A percentile compares a stretch with the other conserved stretches of the same genome.
phyloP scores from a whole-genome alignment of 2,329 filamentous ascomycete genomes.

The Niveomyces coronatus region DNA sequence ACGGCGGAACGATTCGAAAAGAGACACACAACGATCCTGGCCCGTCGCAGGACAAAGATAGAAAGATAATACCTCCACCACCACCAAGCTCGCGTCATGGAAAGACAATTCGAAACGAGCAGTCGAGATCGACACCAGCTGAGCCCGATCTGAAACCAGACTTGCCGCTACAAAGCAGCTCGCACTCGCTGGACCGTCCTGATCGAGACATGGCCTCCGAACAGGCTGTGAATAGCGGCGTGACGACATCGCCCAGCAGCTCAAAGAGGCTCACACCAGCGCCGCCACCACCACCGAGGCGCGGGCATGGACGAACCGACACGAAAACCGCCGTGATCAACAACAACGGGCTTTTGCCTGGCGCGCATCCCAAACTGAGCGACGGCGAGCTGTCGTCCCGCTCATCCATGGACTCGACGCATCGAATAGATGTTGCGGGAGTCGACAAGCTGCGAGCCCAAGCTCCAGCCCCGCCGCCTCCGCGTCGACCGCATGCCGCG shows the following conservation, averaged over 20 bases:
- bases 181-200: no score
- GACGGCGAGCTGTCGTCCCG: constrained; percentile 32
- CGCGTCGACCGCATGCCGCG: constrained; percentile 35
- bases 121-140: constrained; percentile 31
- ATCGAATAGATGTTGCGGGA: constrained; percentile 34
- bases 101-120: constrained; percentile 52
- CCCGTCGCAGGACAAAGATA: constrained; percentile 21
- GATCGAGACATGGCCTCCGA: no score
- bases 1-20: background rate
- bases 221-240: no score
- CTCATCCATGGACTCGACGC: constrained; percentile 40
- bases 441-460: constrained; percentile 26
- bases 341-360: no score
- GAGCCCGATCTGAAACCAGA: no score
- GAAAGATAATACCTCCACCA: constrained; percentile 59
- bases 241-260: constrained; percentile 19
- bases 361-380: constrained; percentile 10
- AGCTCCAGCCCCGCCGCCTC: constrained; percentile 39
- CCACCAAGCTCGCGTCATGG: constrained; percentile 68
- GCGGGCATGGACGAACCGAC: constrained; percentile 35
- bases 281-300: constrained; percentile 41
- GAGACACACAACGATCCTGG: background rate
- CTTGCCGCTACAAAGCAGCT: no score
- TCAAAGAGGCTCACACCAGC: constrained; percentile 33
- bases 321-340: no score